Evolutionary conservation across 176 grass and related monocot genomes (phyloP).

Genomic region (Alopecurus myosuroides): DNA sequence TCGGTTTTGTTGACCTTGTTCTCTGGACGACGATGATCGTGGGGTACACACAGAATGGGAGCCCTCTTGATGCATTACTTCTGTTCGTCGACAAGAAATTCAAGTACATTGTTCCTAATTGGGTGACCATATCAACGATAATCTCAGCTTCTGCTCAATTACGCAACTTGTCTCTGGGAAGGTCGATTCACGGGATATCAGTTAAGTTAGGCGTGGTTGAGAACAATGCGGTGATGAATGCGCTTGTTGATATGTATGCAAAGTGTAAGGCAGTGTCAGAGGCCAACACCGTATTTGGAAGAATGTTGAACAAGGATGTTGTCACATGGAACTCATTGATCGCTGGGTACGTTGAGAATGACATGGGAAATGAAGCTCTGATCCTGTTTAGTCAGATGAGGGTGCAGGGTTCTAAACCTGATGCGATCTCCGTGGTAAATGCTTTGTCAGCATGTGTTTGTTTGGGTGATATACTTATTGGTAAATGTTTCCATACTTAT

Average conservation of each 20-base stretch:
- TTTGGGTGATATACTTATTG: constrained; percentile 43
- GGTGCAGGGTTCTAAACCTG: constrained; percentile 28
- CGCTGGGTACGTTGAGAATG: constrained; percentile 53
- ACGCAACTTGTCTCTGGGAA: constrained; percentile 33
- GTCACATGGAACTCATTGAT: constrained; percentile 68
- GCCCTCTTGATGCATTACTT: constrained; percentile 46
- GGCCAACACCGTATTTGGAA: constrained; percentile 37
- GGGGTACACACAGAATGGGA: constrained; percentile 48
- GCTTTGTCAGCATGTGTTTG: constrained; percentile 48
- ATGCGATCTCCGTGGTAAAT: constrained; percentile 58
- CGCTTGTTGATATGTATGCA: constrained; percentile 57
- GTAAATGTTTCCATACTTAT: constrained; percentile 53
- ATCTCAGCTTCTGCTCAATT: constrained; percentile 56
- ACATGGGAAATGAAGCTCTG: constrained; percentile 40
- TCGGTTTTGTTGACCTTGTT: constrained; percentile 33
- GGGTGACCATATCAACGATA: constrained; percentile 43
- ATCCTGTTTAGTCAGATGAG: constrained; percentile 55
- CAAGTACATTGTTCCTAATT: constrained; percentile 37
- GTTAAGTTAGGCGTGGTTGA: constrained; percentile 37
- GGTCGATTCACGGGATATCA: constrained; percentile 42
- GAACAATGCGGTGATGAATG: constrained; percentile 41
- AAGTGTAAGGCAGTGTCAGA: constrained; percentile 46
- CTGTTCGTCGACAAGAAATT: constrained; percentile 43
- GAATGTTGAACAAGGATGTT: constrained; percentile 42
- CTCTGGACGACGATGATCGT: constrained; percentile 74